These are phyloP conservation scores for Mycena rebaudengoi DNA, from an alignment of 768 basidiomycete genomes.

Conservation along the genomic window DNA sequence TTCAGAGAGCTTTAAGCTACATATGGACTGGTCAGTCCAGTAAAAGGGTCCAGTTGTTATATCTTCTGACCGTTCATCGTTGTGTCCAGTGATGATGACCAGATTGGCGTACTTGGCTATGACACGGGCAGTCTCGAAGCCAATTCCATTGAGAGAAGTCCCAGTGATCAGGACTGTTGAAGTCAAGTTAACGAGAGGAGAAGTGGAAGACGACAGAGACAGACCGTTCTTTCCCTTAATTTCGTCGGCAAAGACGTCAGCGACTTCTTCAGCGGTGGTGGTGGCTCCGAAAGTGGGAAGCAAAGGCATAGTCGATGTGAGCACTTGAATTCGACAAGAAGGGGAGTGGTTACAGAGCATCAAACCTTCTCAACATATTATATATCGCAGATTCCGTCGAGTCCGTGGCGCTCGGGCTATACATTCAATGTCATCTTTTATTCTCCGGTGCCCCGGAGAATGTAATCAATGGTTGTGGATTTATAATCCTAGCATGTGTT, in stretches of 20 bases:
- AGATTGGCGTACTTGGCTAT: constrained; percentile 15
- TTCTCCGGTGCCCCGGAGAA: no score
- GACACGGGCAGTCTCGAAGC: constrained; percentile 3
- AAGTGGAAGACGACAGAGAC: neutral
- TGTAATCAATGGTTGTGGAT: no score
- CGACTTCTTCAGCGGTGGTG: neutral
- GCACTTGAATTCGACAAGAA: no score
- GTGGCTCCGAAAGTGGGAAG: neutral
- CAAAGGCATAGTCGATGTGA: no score
- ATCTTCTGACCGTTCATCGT: neutral
- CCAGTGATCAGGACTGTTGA: constrained; percentile 3
- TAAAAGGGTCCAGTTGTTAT: no score
- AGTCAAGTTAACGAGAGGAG: neutral
- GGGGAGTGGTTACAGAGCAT: no score
- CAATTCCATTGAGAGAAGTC: constrained; percentile 11
- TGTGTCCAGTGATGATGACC: constrained; percentile 14
- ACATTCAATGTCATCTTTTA: no score
- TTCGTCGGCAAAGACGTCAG: neutral
- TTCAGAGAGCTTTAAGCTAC: neutral
- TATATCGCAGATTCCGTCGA: no score
- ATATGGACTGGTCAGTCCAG: no score
- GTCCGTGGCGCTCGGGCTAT: no score
- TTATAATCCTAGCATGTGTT: no score
- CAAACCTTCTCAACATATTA: no score
- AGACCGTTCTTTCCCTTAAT: neutral